A percentile compares a stretch with the other conserved stretches of the same genome.
Conservation (phyloP, 164 flowering plant species). For the Vitis rotundifolia region DNA sequence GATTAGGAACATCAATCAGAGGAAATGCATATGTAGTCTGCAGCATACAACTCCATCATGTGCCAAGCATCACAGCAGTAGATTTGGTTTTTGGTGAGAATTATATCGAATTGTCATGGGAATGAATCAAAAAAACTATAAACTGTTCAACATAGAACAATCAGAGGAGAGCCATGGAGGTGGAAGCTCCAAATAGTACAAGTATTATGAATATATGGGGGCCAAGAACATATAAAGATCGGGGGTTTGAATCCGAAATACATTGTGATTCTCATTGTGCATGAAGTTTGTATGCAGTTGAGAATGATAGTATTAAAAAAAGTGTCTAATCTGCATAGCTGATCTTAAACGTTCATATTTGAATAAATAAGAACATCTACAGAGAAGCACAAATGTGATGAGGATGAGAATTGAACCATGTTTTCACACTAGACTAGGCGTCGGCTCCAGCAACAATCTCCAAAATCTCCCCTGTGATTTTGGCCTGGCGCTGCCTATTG, state of each 20-base stretch:
- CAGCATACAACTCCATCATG: too few relatives aligned
- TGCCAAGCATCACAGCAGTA: too few relatives aligned
- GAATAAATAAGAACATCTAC: conserved; percentile 22
- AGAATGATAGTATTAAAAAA: conserved; percentile 19
- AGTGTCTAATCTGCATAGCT: conserved; percentile 11
- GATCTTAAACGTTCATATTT: conserved; percentile 26
- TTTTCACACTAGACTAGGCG: conserved; percentile 28
- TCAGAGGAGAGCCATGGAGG: too few relatives aligned
- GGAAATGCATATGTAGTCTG: too few relatives aligned
- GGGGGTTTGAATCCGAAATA: conserved; percentile 3
- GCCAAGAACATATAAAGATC: not conserved
- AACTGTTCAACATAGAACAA: not conserved
- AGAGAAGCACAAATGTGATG: conserved; percentile 10
- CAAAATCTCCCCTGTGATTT: conserved; percentile 83
- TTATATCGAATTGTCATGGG: not conserved
- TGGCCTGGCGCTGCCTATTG: conserved; percentile 74
- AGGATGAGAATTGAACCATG: not conserved
- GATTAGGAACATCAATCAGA: too few relatives aligned
- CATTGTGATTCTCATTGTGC: conserved; percentile 8
- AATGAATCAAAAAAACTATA: not conserved
- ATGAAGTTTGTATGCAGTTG: conserved; percentile 9
- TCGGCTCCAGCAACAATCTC: conserved; percentile 96
- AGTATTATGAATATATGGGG: not conserved
- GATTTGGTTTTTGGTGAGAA: not conserved
- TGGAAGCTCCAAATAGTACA: not conserved